phyloP scores from a whole-genome alignment of 495 filamentous ascomycete species.

The Aspergillus indologenus region DNA sequence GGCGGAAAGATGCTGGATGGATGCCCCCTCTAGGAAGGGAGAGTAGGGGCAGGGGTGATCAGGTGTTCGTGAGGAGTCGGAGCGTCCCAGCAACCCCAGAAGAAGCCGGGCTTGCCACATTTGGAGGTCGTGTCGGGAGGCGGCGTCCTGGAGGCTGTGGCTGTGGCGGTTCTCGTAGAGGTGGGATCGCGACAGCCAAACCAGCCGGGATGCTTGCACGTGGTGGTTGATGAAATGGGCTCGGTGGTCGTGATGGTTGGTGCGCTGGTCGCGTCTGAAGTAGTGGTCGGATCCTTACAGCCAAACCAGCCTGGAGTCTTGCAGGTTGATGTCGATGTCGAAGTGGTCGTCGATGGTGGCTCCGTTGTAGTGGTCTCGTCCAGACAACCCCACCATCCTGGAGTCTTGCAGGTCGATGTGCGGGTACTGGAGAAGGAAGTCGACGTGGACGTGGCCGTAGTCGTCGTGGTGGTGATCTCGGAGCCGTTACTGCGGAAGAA shows the following conservation, averaged over 20 bases:
- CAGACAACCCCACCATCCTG: slow-evolving; percentile 64
- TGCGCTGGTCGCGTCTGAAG: slow-evolving; percentile 23
- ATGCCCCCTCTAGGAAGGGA: slow-evolving; percentile 7
- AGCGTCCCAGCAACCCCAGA: slow-evolving; percentile 55
- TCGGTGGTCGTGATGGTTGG: slow-evolving; percentile 25
- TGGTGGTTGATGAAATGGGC: slow-evolving; percentile 28
- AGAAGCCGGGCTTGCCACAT: slow-evolving; percentile 52
- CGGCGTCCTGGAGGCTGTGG: slow-evolving; percentile 37
- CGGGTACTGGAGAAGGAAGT: slow-evolving; percentile 65
- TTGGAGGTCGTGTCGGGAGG: slow-evolving; percentile 29
- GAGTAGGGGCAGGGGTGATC: slow-evolving; percentile 22
- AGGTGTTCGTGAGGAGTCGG: slow-evolving; percentile 34
- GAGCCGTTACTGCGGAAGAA: slow-evolving; percentile 88
- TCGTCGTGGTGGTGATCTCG: slow-evolving; percentile 66
- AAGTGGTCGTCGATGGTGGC: slow-evolving; percentile 45
- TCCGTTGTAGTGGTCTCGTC: slow-evolving; percentile 62
- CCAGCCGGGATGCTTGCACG: slow-evolving; percentile 67
- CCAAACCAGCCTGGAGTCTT: slow-evolving; percentile 73
- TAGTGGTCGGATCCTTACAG: slow-evolving; percentile 46
- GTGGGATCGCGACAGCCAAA: slow-evolving; percentile 62
- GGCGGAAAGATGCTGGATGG: not conserved
- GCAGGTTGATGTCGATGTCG: slow-evolving; percentile 71
- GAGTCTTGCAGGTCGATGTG: slow-evolving; percentile 84
- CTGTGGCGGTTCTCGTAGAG: slow-evolving; percentile 10
- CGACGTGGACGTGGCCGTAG: slow-evolving; percentile 48